Conservation (phyloP, 2,329 filamentous ascomycete species). For the Diaporthe sp. region DNA sequence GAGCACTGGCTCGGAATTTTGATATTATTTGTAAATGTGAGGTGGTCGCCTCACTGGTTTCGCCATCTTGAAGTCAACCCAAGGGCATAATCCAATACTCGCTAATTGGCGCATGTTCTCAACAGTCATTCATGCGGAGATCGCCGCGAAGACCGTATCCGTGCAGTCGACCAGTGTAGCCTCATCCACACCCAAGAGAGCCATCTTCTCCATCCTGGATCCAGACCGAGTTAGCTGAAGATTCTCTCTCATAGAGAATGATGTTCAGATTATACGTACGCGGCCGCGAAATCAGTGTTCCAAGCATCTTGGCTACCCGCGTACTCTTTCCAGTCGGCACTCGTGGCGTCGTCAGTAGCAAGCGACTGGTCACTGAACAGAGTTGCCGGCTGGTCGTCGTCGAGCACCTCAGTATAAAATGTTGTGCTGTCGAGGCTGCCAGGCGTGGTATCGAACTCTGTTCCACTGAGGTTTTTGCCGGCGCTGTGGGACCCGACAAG, state of each 20-base stretch:
- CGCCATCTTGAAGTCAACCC: background rate
- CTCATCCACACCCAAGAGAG: slow-evolving; percentile 44
- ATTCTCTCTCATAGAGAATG: background rate
- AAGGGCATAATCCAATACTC: background rate
- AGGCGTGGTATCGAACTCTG: slow-evolving; percentile 43
- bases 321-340: slow-evolving; percentile 43
- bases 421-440: slow-evolving; percentile 41
- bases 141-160: slow-evolving; percentile 16
- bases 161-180: slow-evolving; percentile 45
- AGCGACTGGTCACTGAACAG: slow-evolving; percentile 44
- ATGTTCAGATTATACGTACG: slow-evolving; percentile 38
- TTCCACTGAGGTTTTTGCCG: slow-evolving; percentile 43
- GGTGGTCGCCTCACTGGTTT: too few relatives aligned
- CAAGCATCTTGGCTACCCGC: slow-evolving; percentile 41
- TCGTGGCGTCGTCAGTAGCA: slow-evolving; percentile 43
- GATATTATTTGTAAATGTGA: background rate
- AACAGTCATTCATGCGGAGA: background rate
- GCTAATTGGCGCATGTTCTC: background rate
- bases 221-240: slow-evolving; percentile 26
- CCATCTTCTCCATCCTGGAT: slow-evolving; percentile 44
- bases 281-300: slow-evolving; percentile 44
- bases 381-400: slow-evolving; percentile 42
- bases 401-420: slow-evolving; percentile 46
- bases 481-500: slow-evolving; percentile 45
- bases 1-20: background rate